Percentiles rank a stretch among this genome's conserved stretches.
These are phyloP conservation scores for Camellia oleifera DNA, from an alignment of 179 eudicot genomes.

Conservation along the genomic window DNA sequence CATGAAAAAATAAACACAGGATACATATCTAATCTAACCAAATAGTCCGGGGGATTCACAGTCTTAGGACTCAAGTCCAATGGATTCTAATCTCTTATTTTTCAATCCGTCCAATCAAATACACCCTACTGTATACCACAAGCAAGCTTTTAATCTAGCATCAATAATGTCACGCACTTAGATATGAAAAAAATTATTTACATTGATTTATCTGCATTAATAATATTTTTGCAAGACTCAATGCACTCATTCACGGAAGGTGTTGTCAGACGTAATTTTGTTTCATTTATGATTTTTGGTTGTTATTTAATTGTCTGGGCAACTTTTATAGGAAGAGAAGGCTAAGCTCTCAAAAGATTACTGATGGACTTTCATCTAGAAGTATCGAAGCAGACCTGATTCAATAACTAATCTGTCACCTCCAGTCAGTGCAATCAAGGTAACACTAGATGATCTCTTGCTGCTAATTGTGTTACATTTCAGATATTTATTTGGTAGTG, in stretches of 20 bases:
- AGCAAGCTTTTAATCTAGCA: not conserved
- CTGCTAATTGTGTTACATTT: not conserved
- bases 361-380: not conserved
- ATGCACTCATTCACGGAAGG: not conserved
- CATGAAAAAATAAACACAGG: no score
- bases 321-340: constrained; percentile 7
- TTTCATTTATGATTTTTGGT: not conserved
- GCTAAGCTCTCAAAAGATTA: not conserved
- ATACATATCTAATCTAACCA: no score
- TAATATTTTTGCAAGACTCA: not conserved
- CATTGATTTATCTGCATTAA: not conserved
- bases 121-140: not conserved
- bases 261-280: not conserved
- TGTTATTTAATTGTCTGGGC: not conserved
- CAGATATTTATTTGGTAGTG: not conserved
- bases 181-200: no score
- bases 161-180: not conserved
- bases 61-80: no score
- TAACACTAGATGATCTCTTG: not conserved
- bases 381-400: not conserved
- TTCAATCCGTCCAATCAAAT: no score
- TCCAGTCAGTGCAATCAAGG: constrained; percentile 4
- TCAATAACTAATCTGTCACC: not conserved
- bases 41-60: no score
- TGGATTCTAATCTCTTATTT: no score